Base-by-base conservation (phyloP, 345 rosid genomes). In the Streptanthus diversifolius region DNA sequence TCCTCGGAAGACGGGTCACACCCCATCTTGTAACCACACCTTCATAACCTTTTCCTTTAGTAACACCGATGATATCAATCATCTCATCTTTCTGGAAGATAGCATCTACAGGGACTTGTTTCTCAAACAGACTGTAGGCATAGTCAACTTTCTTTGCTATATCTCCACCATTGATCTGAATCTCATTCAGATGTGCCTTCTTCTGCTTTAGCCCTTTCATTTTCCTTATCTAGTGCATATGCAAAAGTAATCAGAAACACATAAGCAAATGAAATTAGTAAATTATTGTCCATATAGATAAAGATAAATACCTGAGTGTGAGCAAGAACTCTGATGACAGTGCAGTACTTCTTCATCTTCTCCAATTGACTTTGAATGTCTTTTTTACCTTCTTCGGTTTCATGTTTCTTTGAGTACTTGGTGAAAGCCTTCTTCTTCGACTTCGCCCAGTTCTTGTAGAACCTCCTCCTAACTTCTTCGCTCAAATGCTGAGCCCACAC, bases 1-100 rank as follows among this genome's bases (percentile, higher is more conserved):
- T 93, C 3, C 96, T 89, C 25, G 98, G 97, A 21, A 93, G 92
- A 45, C 96, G 93, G 18, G 97, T 91, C 19, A 91, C 96, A 36
- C 98, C 97, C 98, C 98, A 91, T 56, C 98, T 86, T 24, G 90
- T 88, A 33, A 93, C 98, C 39, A 90, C 98, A 79, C 98, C 98
- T 72, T 93, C 93, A 15, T 83, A 88, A 13, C 98, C 97, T 78
- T 90, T 93, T 77, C 97, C 96, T 78, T 93, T 93, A 25, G 97
- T 90, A 27, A 93, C 97, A 8, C 96, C 96, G 22, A 90, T 90
- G 19, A 93, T 71, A 52, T 93, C 97, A 55, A 93, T 87, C 96
- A 90, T 93, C 81, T 93, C 97, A 78, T 90, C 98, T 82, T 93
- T 90, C 80, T 84, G 93, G 82, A 90, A 93, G 41, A 90, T 86